Evolutionary conservation across 257 asterid genomes (phyloP).

Genomic region (Penstemon davidsonii): DNA sequence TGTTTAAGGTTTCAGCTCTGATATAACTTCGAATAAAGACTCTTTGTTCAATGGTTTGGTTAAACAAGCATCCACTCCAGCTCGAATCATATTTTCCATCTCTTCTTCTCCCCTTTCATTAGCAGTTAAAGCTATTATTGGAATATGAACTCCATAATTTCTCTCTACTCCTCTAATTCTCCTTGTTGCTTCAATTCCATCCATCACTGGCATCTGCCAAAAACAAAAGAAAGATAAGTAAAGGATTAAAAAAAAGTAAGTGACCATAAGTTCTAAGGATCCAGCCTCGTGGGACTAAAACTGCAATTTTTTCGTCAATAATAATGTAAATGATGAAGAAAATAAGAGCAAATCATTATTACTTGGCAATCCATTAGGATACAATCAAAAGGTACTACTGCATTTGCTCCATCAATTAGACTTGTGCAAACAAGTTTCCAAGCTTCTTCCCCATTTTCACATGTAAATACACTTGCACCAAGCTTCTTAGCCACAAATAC

Average conservation of each 20-base stretch:
- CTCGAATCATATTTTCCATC: constrained; percentile 43
- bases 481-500: constrained; percentile 33
- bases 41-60: constrained; percentile 53
- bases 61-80: constrained; percentile 66
- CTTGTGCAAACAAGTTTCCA: constrained; percentile 37
- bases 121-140: constrained; percentile 69
- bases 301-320: too few relatives aligned
- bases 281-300: too few relatives aligned
- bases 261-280: too few relatives aligned
- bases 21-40: constrained; percentile 35
- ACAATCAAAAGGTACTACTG: constrained; percentile 48
- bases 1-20: not conserved
- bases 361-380: constrained; percentile 90
- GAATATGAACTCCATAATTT: constrained; percentile 42
- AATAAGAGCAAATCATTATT: not conserved
- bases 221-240: not conserved
- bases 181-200: constrained; percentile 68
- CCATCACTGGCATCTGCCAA: constrained; percentile 70
- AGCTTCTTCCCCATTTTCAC: constrained; percentile 63
- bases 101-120: constrained; percentile 42
- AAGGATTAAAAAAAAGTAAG: too few relatives aligned
- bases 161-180: constrained; percentile 60
- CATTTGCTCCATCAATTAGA: constrained; percentile 19
- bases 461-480: constrained; percentile 47
- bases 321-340: too few relatives aligned